Base-by-base conservation (phyloP, 768 basidiomycete genomes). In the Hygrocybe punicea region DNA sequence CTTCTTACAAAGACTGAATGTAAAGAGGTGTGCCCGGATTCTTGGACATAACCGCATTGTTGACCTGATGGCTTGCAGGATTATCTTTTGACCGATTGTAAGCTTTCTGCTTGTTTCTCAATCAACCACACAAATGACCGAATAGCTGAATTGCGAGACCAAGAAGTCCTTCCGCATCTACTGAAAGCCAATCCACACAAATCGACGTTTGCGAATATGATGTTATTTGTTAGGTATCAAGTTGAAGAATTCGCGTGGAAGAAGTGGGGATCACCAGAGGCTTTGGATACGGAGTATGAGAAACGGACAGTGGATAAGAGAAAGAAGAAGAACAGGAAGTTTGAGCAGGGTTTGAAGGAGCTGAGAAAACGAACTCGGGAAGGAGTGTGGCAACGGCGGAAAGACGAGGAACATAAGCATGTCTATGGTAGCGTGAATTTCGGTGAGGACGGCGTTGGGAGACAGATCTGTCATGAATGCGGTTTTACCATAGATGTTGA, bases 1-100 rank as follows among this genome's bases (percentile, higher is more conserved):
- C 77, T 99, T 6, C 72, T 99, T 56, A 99, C 97, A 6, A 99
- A 99, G 76, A 98, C 97, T 0, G 97, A 99, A 73, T 98, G 96
- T 72, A 97, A 95, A 73, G 89, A 93, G 78, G 92, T 89, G 61
- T 44, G 83, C 66, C 35, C 8, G 23, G 24, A 23, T 10, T 33
- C 51, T 42, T n/a, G 45, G 36, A n/a, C n/a, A 47, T n/a, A 16
- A 37, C 40, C 37, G 17, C 24, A 23, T 40, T 56, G 33, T 50
- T 67, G 29, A 64, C 25, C 10, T 47, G 36, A n/a, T 55, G 21
- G 3, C 25, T 17, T 6, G 33, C 67, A 92, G 89, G 96, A 98
- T 73, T 98, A 98, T 71, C 83, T 98, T 17, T 73, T 98, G 52
- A 98, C 95, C 21, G 95, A 98, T 69, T 81, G 92, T 93, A 66